phyloP scores from a whole-genome alignment of 1,284 basidiomycete genomes.

The Mycosarcoma maydis region DNA sequence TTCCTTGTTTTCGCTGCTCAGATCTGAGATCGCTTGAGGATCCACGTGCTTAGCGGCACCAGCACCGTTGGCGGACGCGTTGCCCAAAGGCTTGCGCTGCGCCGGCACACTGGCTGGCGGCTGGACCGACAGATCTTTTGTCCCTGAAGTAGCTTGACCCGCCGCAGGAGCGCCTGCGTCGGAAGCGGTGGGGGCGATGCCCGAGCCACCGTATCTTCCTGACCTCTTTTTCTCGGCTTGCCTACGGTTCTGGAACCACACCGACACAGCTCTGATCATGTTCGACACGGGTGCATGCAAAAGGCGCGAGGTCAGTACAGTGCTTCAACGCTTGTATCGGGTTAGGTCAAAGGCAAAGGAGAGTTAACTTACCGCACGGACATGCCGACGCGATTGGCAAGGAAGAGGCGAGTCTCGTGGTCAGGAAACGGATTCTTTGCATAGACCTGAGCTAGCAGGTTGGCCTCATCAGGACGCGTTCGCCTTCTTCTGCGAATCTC shows the following conservation, averaged over 20 bases:
- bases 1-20: constrained; percentile 46
- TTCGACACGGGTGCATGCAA: neutral
- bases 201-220: constrained; percentile 47
- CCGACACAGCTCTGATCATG: constrained; percentile 49
- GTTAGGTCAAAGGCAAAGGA: too few relatives aligned
- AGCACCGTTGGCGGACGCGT: constrained; percentile 16
- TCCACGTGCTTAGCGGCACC: constrained; percentile 12
- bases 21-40: constrained; percentile 19
- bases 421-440: constrained; percentile 61
- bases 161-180: neutral
- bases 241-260: constrained; percentile 65
- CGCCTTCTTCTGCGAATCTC: constrained; percentile 52
- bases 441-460: constrained; percentile 55
- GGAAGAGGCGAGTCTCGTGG: constrained; percentile 52
- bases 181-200: constrained; percentile 14
- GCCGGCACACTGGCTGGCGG: neutral
- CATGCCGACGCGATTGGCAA: constrained; percentile 58
- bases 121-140: neutral
- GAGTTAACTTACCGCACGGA: constrained; percentile 56
- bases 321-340: too few relatives aligned
- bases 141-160: constrained; percentile 5
- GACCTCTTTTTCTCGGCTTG: constrained; percentile 66
- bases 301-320: neutral
- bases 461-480: constrained; percentile 58
- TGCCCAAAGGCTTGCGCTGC: constrained; percentile 35